These are phyloP conservation scores for Penicillium lividum DNA, from an alignment of 495 filamentous ascomycete genomes.

Conservation along the genomic window DNA sequence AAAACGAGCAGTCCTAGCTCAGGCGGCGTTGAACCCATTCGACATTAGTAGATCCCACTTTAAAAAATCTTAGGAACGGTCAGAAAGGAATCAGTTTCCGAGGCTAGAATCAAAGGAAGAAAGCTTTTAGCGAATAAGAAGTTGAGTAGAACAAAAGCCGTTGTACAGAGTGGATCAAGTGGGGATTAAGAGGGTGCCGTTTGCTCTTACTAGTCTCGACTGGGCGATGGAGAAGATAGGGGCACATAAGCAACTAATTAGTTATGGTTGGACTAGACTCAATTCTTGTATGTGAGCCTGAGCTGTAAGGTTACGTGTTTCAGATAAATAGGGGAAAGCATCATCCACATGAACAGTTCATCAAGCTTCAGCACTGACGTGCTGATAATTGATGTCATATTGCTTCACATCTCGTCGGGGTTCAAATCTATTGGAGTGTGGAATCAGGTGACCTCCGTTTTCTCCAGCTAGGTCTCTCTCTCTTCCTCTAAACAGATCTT, in stretches of 20 bases:
- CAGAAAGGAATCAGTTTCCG: neutral
- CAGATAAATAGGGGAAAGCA: too few species aligned
- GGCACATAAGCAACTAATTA: neutral
- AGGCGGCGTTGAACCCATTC: neutral
- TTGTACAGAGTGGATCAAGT: neutral
- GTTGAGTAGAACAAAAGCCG: neutral
- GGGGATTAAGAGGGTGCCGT: neutral
- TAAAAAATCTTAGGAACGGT: conserved; percentile 2
- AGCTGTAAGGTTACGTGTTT: too few species aligned
- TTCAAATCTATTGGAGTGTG: too few species aligned
- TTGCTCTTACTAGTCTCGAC: neutral
- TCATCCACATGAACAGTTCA: too few species aligned
- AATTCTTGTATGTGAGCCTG: neutral
- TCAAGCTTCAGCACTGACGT: too few species aligned
- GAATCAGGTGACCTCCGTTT: too few species aligned
- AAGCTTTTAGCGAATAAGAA: neutral
- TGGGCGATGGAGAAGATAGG: neutral
- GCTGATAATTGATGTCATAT: too few species aligned
- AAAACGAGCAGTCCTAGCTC: neutral
- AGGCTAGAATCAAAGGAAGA: neutral
- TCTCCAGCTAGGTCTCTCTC: too few species aligned
- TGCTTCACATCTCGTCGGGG: too few species aligned
- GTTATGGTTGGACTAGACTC: neutral
- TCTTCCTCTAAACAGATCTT: too few species aligned
- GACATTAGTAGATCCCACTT: conserved; percentile 1